Evolutionary conservation across 2,329 filamentous ascomycete species (phyloP).

Genomic region (Chalaropsis ovoidea): DNA sequence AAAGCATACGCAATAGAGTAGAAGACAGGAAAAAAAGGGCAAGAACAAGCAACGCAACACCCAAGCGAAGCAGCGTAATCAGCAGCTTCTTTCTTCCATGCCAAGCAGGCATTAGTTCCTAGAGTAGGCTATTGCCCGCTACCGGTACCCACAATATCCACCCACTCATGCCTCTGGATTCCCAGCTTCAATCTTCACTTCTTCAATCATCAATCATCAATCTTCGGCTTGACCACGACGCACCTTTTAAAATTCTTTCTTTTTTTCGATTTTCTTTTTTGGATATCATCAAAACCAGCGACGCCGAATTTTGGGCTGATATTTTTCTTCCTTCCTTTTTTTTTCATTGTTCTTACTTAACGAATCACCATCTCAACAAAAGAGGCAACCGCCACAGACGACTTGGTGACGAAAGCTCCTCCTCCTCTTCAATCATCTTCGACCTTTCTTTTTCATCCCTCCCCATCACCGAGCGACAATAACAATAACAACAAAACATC

Average conservation of each 20-base stretch:
- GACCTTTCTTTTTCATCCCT: background rate
- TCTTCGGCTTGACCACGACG: background rate
- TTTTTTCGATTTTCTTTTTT: background rate
- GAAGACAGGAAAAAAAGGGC: background rate
- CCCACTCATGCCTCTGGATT: background rate
- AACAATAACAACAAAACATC: conserved; percentile 1
- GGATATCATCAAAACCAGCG: background rate
- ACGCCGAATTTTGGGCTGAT: background rate
- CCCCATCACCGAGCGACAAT: background rate
- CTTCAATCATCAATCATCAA: background rate
- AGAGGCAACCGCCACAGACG: conserved; percentile 1
- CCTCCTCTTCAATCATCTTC: conserved; percentile 16
- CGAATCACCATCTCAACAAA: background rate
- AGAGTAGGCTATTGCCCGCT: conserved; percentile 4
- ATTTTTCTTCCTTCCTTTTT: background rate
- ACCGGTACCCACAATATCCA: conserved; percentile 7
- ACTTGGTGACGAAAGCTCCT: conserved; percentile 15
- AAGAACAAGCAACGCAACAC: background rate
- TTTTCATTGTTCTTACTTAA: background rate
- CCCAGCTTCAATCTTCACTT: background rate
- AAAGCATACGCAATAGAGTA: conserved; percentile 8
- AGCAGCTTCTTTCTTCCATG: conserved; percentile 16
- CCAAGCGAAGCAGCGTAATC: conserved; percentile 17
- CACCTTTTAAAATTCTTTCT: background rate
- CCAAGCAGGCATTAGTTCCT: conserved; percentile 10